Conservation (phyloP, 176 grass and related monocot species). For the Oryza brachyantha region DNA sequence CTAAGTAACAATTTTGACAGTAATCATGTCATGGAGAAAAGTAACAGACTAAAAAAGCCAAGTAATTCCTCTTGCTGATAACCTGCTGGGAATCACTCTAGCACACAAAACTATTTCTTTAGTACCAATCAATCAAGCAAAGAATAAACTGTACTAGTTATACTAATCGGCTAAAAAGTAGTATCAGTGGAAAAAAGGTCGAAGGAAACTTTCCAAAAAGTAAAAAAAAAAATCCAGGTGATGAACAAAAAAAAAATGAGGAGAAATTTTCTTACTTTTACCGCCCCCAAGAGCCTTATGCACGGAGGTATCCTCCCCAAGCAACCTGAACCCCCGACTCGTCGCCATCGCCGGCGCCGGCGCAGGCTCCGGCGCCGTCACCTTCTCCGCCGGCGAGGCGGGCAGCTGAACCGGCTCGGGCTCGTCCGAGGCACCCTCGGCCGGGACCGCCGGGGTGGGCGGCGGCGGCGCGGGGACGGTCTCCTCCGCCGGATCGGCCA, state of each 20-base stretch:
- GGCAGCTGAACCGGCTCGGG: slow-evolving; percentile 26
- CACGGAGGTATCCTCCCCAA: slow-evolving; percentile 74
- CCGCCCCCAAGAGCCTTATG: slow-evolving; percentile 78
- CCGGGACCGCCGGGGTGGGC: slow-evolving; percentile 36
- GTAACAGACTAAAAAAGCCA: background rate
- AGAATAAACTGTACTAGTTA: background rate
- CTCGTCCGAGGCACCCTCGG: slow-evolving; percentile 16
- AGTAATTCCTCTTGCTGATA: background rate
- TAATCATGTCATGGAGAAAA: background rate
- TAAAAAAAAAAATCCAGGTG: background rate
- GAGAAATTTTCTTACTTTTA: slow-evolving; percentile 50
- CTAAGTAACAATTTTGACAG: background rate
- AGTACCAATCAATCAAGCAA: background rate
- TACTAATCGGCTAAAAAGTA: background rate
- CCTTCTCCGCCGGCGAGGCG: slow-evolving; percentile 40
- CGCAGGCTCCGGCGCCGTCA: background rate
- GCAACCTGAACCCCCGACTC: slow-evolving; percentile 54
- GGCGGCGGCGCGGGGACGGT: slow-evolving; percentile 45
- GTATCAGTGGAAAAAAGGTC: background rate
- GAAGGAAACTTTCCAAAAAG: background rate
- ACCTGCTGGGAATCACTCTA: background rate
- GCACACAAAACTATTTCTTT: background rate
- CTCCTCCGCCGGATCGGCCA: slow-evolving; percentile 59
- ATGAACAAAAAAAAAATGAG: background rate
- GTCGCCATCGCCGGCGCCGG: slow-evolving; percentile 4